phyloP scores from a whole-genome alignment of 2,329 filamentous ascomycete genomes.

The Neopestalotiopsis sp. region DNA sequence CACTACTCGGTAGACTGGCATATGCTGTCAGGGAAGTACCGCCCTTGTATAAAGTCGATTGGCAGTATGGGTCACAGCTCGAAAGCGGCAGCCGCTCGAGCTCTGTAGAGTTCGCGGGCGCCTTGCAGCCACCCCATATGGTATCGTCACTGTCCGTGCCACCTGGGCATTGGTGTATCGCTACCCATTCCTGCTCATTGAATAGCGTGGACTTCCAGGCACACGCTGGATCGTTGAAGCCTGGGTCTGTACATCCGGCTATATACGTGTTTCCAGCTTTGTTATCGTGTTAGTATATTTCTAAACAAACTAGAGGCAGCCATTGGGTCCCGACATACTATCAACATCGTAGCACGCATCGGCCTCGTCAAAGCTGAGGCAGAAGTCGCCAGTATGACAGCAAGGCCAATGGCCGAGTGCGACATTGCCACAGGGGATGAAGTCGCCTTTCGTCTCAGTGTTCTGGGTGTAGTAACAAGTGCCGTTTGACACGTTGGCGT shows the following conservation, averaged over 20 bases:
- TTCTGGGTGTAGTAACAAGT: conserved; percentile 20
- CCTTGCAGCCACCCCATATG: conserved; percentile 18
- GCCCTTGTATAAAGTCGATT: background rate
- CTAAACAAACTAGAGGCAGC: background rate
- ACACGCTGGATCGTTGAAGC: conserved; percentile 16
- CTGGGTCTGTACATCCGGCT: conserved; percentile 20
- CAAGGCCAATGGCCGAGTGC: conserved; percentile 20
- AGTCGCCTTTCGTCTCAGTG: conserved; percentile 14
- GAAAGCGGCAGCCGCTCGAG: conserved; percentile 15
- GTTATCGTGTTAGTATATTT: background rate
- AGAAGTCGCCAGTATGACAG: conserved; percentile 18
- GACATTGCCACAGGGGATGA: conserved; percentile 20
- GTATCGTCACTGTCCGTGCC: conserved; percentile 4
- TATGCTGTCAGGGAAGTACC: conserved; percentile 10
- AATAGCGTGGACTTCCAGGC: conserved; percentile 18
- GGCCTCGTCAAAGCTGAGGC: conserved; percentile 15
- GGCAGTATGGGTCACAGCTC: conserved; percentile 20
- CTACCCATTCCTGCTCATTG: conserved; percentile 20
- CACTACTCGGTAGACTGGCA: conserved; percentile 16
- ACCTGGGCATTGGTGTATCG: conserved; percentile 15
- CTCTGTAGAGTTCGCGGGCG: conserved; percentile 8
- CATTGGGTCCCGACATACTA: conserved; percentile 8
- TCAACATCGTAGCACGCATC: conserved; percentile 18
- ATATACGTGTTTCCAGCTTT: conserved; percentile 21
- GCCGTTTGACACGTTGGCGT: conserved; percentile 20